Percentiles rank a stretch among this genome's conserved stretches.
Conservation (phyloP, 2,329 filamentous ascomycete species). For the Metarhizium anisopliae region DNA sequence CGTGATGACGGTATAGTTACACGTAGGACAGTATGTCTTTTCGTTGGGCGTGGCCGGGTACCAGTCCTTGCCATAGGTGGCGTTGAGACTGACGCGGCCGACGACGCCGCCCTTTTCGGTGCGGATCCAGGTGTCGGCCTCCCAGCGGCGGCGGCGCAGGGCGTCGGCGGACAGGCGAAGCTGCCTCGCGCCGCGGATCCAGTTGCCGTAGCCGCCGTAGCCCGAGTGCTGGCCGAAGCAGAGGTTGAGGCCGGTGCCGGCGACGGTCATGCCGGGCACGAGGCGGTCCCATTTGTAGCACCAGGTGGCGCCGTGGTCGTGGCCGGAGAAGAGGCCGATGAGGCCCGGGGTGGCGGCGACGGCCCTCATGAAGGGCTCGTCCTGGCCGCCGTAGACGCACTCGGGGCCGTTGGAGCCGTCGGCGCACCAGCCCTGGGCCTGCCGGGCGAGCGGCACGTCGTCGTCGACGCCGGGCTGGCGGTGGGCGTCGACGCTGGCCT, state of each 20-base stretch:
- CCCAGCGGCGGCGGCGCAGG: constrained; percentile 22
- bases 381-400: constrained; percentile 39
- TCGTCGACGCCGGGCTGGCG: constrained; percentile 36
- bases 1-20: constrained; percentile 8
- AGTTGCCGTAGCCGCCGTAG: constrained; percentile 61
- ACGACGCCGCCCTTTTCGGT: constrained; percentile 46
- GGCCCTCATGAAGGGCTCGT: constrained; percentile 54
- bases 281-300: constrained; percentile 40
- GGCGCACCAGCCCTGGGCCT: constrained; percentile 34
- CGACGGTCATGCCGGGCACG: constrained; percentile 22
- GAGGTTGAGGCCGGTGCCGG: constrained; percentile 36
- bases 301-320: constrained; percentile 58
- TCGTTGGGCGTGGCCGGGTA: constrained; percentile 38
- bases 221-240: constrained; percentile 59
- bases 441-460: constrained; percentile 31
- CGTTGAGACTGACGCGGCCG: constrained; percentile 45
- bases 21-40: constrained; percentile 19
- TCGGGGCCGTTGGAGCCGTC: constrained; percentile 27
- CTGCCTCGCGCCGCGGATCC: constrained; percentile 52
- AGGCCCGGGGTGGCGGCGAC: constrained; percentile 45
- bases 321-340: constrained; percentile 52
- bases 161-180: constrained; percentile 36
- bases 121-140: constrained; percentile 51
- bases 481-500: constrained; percentile 26
- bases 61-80: constrained; percentile 46